Base-by-base conservation (phyloP, 1,284 basidiomycete species). In the Marasmius fiardii region DNA sequence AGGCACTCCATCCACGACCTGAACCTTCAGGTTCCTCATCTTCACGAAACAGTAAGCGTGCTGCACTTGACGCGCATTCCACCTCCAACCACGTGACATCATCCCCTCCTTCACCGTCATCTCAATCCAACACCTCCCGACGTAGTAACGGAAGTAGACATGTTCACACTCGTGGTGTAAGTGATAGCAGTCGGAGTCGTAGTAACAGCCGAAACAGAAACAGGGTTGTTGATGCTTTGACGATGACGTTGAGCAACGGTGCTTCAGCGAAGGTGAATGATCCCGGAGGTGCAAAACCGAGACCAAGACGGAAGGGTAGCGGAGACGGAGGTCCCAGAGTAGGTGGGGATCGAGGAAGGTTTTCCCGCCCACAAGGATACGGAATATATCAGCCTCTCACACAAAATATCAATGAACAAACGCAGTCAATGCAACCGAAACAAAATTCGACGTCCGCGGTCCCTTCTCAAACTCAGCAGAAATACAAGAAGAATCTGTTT, bases 201-300 rank as follows among this genome's bases (percentile, higher is more conserved):
- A 65, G 62, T 28, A 49, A 54, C 43, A 65, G 63, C 54, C 58
- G 61, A 23, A 44, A 20, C 43, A 49, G 47, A 33, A 31, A 26
- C 26, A 28, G 47, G 16, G 14, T 49, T 6, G 14, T 8, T 28
- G 47, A 49, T 14, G 47, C 23, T 12, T 33, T 49, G 26, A 33
- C 47, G n/a, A 49, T 49, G 47, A 49, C 47, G 12, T 49, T 26
- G 1, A n/a, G 24, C 28, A 49, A 28, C 10, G 31, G 24, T 33
- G 20, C 44, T 7, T 7, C 39, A 14, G 20, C 11, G n/a, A 20
- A 16, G 39, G n/a, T 20, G 2, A 45, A 24, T 24, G 47, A 49
- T 49, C 12, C n/a, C 28, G 47, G 47, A 12, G 47, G 47, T 4
- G 10, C 47, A n/a, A 49, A 49, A 31, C 47, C 47, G n/a, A 26